Percentiles rank a stretch among this genome's conserved stretches.
Conservation (phyloP, 345 rosid genomes). For the Cardiospermum halicacabum region DNA sequence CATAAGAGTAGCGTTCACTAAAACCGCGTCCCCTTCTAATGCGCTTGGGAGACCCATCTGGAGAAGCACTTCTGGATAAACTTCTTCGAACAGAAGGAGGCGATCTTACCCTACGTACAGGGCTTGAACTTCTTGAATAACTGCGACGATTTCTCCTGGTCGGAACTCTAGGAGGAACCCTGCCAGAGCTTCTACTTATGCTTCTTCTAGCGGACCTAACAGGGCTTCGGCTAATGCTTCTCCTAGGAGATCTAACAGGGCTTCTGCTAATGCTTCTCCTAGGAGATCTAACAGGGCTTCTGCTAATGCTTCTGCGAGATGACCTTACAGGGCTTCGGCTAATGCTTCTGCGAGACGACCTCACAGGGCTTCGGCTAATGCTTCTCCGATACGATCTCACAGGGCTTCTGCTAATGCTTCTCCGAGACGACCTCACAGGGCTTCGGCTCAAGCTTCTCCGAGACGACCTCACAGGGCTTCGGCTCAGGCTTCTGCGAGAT, state of each 20-base stretch:
- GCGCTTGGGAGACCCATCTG: conserved; percentile 72
- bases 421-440: conserved; percentile 38
- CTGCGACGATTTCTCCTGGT: conserved; percentile 50
- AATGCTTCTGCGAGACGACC: conserved; percentile 30
- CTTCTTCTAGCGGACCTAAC: conserved; percentile 43
- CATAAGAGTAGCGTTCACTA: conserved; percentile 81
- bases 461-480: conserved; percentile 38
- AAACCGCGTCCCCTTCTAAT: conserved; percentile 93
- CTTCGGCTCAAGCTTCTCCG: conserved; percentile 47
- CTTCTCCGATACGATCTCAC: conserved; percentile 38
- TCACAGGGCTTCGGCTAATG: conserved; percentile 42
- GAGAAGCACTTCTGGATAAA: conserved; percentile 79
- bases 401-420: conserved; percentile 35
- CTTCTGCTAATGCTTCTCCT: conserved; percentile 39
- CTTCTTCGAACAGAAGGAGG: conserved; percentile 63
- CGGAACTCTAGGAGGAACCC: conserved; percentile 54
- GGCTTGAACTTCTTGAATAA: conserved; percentile 52
- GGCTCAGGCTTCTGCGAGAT: conserved; percentile 29
- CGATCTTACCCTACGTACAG: conserved; percentile 51
- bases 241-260: conserved; percentile 17
- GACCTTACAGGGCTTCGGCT: conserved; percentile 37
- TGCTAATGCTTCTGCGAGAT: conserved; percentile 26
- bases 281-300: conserved; percentile 40
- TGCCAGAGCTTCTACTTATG: conserved; percentile 53
- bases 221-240: conserved; percentile 50